These are phyloP conservation scores for Albophoma yamanashiensis DNA, from an alignment of 2,329 filamentous ascomycete species.

Conservation along the genomic window DNA sequence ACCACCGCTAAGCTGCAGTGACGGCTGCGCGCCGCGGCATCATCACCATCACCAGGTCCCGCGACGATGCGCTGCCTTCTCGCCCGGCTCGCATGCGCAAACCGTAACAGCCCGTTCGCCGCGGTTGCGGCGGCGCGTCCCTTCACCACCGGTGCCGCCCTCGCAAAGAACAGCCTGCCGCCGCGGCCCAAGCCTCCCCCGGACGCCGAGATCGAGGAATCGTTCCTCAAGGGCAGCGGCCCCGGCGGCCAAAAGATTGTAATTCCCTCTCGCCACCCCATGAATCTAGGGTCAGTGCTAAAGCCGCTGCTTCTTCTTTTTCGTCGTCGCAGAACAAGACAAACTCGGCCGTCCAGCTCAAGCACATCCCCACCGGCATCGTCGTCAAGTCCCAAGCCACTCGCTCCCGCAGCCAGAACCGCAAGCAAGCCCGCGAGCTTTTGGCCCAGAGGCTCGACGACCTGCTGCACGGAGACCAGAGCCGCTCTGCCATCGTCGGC, in stretches of 20 bases:
- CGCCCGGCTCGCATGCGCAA: neutral
- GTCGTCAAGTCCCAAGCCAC: slow-evolving; percentile 93
- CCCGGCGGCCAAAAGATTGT: slow-evolving; percentile 95
- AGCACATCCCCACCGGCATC: slow-evolving; percentile 79
- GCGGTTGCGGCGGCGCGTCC: slow-evolving; percentile 3
- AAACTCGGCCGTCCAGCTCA: slow-evolving; percentile 85
- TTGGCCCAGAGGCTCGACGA: slow-evolving; percentile 68
- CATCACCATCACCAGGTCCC: neutral
- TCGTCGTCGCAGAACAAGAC: slow-evolving; percentile 68
- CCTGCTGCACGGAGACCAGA: slow-evolving; percentile 58
- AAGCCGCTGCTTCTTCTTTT: neutral
- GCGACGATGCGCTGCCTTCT: neutral
- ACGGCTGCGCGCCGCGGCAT: neutral
- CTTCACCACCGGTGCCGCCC: slow-evolving; percentile 20
- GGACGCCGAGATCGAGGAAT: slow-evolving; percentile 71
- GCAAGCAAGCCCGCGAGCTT: slow-evolving; percentile 69
- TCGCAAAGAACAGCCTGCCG: slow-evolving; percentile 48
- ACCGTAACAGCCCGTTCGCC: neutral
- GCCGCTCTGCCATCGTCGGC: slow-evolving; percentile 53
- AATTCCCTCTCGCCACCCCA: slow-evolving; percentile 10
- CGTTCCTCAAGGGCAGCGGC: slow-evolving; percentile 82
- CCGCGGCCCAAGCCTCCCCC: slow-evolving; percentile 62
- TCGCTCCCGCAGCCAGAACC: slow-evolving; percentile 75
- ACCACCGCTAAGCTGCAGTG: neutral
- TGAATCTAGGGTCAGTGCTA: neutral